phyloP scores from a whole-genome alignment of 2,329 filamentous ascomycete genomes.

The Plenodomus lindquistii region DNA sequence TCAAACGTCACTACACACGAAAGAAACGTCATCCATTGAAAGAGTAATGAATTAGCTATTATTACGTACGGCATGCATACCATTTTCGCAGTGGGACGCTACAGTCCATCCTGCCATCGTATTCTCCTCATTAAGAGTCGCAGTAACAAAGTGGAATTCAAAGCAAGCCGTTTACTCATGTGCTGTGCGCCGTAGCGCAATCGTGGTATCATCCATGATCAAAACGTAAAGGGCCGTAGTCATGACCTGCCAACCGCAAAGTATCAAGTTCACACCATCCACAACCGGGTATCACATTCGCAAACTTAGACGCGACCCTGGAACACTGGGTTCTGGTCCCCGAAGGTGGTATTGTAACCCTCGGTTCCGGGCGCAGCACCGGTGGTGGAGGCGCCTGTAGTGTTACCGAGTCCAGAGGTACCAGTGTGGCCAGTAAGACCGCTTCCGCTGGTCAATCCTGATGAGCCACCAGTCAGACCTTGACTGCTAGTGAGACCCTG shows the following conservation, averaged over 20 bases:
- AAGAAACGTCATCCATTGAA: neutral
- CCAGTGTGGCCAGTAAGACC: slow-evolving; percentile 11
- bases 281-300: slow-evolving; percentile 8
- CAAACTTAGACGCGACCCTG: slow-evolving; percentile 39
- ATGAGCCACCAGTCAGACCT: slow-evolving; percentile 9
- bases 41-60: slow-evolving; percentile 23
- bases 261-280: slow-evolving; percentile 7
- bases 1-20: neutral
- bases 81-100: neutral
- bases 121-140: slow-evolving; percentile 19
- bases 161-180: slow-evolving; percentile 17
- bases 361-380: slow-evolving; percentile 11
- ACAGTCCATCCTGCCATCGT: neutral
- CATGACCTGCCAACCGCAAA: slow-evolving; percentile 10
- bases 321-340: slow-evolving; percentile 50
- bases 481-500: slow-evolving; percentile 39
- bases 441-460: neutral
- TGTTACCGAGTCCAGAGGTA: slow-evolving; percentile 10
- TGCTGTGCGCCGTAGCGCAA: slow-evolving; percentile 23
- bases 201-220: slow-evolving; percentile 41
- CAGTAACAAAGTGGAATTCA: slow-evolving; percentile 5
- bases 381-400: slow-evolving; percentile 1
- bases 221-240: slow-evolving; percentile 28
- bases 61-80: slow-evolving; percentile 13
- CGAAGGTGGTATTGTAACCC: slow-evolving; percentile 45